Base-by-base conservation (phyloP, 371 early-diverging fungal species). In the Lichtheimia hyalospora region DNA sequence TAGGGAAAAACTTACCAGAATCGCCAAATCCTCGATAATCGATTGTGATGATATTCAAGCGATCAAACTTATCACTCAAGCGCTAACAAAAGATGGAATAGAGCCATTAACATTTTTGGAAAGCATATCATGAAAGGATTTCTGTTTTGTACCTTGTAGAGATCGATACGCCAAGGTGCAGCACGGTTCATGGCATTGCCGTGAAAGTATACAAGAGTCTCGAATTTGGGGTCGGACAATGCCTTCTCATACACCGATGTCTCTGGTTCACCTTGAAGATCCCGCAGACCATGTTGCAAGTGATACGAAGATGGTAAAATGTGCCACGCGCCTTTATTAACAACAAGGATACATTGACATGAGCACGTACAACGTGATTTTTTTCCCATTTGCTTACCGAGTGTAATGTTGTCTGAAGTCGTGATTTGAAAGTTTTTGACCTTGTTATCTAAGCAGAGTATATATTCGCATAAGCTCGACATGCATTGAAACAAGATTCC, bases 21-120 rank as follows among this genome's bases (percentile, higher is more conserved):
- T 79, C 72, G 28, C 79, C 79, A 64, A 74, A 79, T 13, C 79
- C 79, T 23, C 79, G 72, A 57, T 79, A 79, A 46, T 79, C 79
- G 27, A 79, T 68, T 5, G 71, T 53, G 41, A 79, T 57, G n/a
- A 79, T 52, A 53, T 79, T 75, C 18, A 72, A 48, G 1, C 66
- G 62, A 10, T 57, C 60, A 64, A 75, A 78, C 52, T 70, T 65
- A 15, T 63, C 61, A 13, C 59, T 49, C 25, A 63, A 41, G 5
- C 52, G 48, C 61, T 68, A 41, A 18, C 3, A 44, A 27, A 44
- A 44, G 15, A 44, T 44, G 15, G 44, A 10, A 46, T 43, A 18
- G 18, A 43, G 14, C 44, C 44, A 18, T 46, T n/a, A 46, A 10
- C 46, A 12, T 0, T 5, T 16, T 7, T 16, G 21, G 7, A 46